Evolutionary conservation across 2,329 filamentous ascomycete species (phyloP).

Genomic region (Emmonsiellopsis sp.): DNA sequence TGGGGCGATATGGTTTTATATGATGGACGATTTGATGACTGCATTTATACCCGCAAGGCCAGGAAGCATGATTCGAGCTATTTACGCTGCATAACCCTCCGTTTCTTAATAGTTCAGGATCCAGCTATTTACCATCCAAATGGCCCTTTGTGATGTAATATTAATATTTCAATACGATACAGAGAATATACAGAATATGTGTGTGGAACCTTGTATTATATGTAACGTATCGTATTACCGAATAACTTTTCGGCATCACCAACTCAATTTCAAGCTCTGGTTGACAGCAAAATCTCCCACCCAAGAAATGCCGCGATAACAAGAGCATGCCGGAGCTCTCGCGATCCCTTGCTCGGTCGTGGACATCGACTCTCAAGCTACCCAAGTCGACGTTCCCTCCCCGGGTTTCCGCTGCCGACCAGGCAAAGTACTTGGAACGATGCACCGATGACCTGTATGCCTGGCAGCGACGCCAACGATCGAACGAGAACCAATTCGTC

Average conservation of each 20-base stretch:
- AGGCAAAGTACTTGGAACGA: slow-evolving; percentile 55
- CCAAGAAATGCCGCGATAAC: slow-evolving; percentile 7
- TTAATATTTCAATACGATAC: too few species aligned
- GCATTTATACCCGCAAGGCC: too few species aligned
- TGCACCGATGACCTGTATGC: slow-evolving; percentile 82
- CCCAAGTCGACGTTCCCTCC: slow-evolving; percentile 64
- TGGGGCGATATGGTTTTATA: too few species aligned
- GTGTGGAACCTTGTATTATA: too few species aligned
- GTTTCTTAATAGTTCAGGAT: too few species aligned
- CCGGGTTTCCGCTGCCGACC: slow-evolving; percentile 37
- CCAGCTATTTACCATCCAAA: too few species aligned
- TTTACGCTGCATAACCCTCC: too few species aligned
- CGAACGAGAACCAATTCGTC: slow-evolving; percentile 53
- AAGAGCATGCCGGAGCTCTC: slow-evolving; percentile 13
- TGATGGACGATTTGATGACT: too few species aligned
- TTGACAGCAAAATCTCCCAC: background rate
- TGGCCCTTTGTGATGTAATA: too few species aligned
- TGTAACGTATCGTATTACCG: background rate
- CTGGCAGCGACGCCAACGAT: slow-evolving; percentile 61
- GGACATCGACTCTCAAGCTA: slow-evolving; percentile 66
- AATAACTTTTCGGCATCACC: background rate
- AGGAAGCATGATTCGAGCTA: too few species aligned
- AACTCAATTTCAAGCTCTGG: background rate
- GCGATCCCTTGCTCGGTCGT: slow-evolving; percentile 26
- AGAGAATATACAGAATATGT: too few species aligned